A percentile compares a stretch with the other conserved stretches of the same genome.
Evolutionary conservation across 2,329 filamentous ascomycete species (phyloP).

Genomic region (Thielaviopsis musarum): DNA sequence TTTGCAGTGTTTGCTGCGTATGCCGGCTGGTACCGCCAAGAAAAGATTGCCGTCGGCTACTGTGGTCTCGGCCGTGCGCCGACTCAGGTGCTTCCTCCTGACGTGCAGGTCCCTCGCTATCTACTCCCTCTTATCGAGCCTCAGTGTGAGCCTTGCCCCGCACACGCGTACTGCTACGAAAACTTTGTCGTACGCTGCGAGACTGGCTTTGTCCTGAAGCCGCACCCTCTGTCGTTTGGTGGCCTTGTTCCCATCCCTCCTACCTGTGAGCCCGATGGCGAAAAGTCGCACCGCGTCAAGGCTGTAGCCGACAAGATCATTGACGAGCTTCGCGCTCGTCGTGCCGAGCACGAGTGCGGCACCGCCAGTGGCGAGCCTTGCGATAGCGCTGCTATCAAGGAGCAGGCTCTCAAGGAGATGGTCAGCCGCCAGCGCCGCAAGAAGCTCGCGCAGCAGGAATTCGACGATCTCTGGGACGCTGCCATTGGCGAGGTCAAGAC

Average conservation of each 20-base stretch:
- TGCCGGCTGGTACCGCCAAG: conserved; percentile 72
- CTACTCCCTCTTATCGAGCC: conserved; percentile 54
- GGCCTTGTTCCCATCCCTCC: conserved; percentile 74
- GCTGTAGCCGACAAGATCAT: conserved; percentile 76
- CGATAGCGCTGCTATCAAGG: conserved; percentile 41
- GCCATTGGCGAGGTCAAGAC: conserved; percentile 56
- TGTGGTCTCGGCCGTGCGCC: conserved; percentile 65
- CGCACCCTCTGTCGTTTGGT: conserved; percentile 67
- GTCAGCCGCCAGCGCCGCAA: conserved; percentile 63
- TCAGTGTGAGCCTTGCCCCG: conserved; percentile 76
- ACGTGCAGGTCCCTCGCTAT: conserved; percentile 50
- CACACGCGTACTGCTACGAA: conserved; percentile 75
- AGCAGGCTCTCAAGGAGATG: conserved; percentile 60
- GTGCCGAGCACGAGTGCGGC: conserved; percentile 83
- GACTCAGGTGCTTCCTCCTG: conserved; percentile 30
- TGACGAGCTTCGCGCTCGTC: conserved; percentile 68
- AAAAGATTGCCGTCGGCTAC: conserved; percentile 92
- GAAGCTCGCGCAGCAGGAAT: conserved; percentile 72
- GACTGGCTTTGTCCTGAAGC: conserved; percentile 67
- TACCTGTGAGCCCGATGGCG: conserved; percentile 86
- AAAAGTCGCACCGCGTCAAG: conserved; percentile 75
- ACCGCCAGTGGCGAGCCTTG: conserved; percentile 43
- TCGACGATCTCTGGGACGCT: conserved; percentile 70
- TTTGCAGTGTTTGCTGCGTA: conserved; percentile 55
- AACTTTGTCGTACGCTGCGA: conserved; percentile 69